Evolutionary conservation across 352 stramenopile species (phyloP).

Genomic region (Pythium guiyangense): DNA sequence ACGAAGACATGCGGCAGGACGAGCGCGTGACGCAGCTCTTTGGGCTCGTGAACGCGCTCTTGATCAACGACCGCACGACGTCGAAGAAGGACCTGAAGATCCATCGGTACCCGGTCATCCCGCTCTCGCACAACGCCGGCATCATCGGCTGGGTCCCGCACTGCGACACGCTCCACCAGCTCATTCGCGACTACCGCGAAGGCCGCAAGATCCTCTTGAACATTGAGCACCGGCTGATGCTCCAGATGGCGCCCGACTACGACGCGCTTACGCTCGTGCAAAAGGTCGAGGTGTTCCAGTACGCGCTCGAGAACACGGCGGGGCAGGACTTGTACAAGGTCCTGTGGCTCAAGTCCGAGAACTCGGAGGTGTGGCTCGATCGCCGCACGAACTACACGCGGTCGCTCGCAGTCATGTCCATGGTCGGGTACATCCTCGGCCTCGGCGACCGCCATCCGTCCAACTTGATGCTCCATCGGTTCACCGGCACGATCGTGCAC

Average conservation of each 20-base stretch:
- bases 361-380: constrained; percentile 98
- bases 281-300: constrained; percentile 98
- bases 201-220: constrained; percentile 90
- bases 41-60: constrained; percentile 98
- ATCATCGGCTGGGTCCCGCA: constrained; percentile 98
- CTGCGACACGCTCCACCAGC: constrained; percentile 97
- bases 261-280: constrained; percentile 95
- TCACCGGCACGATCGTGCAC: constrained; percentile 96
- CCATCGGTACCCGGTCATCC: constrained; percentile 96
- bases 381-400: constrained; percentile 97
- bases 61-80: constrained; percentile 95
- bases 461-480: constrained; percentile 99
- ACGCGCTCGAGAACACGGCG: constrained; percentile 89
- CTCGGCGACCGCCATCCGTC: constrained; percentile 98
- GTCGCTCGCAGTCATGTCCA: constrained; percentile 98
- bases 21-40: constrained; percentile 99
- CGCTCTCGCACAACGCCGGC: constrained; percentile 97
- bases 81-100: constrained; percentile 98
- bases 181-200: constrained; percentile 95
- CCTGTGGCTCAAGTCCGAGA: constrained; percentile 93
- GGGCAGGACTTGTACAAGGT: constrained; percentile 98
- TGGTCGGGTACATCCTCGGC: constrained; percentile 98
- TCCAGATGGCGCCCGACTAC: constrained; percentile 92
- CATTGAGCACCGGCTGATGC: constrained; percentile 91
- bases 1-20: constrained; percentile 99